Base-by-base conservation (phyloP, 1,284 basidiomycete genomes). In the Malassezia yamatoensis region DNA sequence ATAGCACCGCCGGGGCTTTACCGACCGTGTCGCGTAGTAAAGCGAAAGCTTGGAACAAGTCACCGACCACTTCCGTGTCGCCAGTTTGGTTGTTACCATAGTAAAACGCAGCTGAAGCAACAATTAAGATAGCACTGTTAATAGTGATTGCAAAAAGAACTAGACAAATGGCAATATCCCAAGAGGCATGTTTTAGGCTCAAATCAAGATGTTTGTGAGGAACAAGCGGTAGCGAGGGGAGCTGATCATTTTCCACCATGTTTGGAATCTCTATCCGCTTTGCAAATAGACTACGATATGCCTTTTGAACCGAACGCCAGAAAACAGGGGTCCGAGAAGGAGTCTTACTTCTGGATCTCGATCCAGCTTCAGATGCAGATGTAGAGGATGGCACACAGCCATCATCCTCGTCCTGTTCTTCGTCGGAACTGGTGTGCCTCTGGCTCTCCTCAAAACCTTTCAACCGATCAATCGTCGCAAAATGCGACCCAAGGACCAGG, bases 401-500 rank as follows among this genome's bases (percentile, higher is more conserved):
- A 7, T 43, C 41, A 12, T 12, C 32, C 18, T 43, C 41, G 29
- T 32, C 21, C 44, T 15, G 21, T 10, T 20, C 32, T 13, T n/a
- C 12, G 3, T 53, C 49, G 1, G 40, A 32, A 34, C 15, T 43
- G 3, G 41, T 32, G 13, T 3, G 9, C 13, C 41, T 43, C 13
- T 37, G 41, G 10, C 21, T 3, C n/a, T 44, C 32, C 18, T 18
- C 21, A 29, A 49, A 51, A 5, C 12, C 53, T 15, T 43, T 48
- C 1, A 66, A 55, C 0, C 71, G 60, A 32, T 72, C 62, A 47
- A 69, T 63, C 21, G 61, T 64, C 4, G 69, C 63, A 61, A 70
- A 73, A 41, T 85, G 83, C 2, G 87, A 89, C 10, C 90, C 90
- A 7, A 96, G 79, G 78, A 89, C 91, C 20, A 96, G 80, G 42